A percentile compares a stretch with the other conserved stretches of the same genome.
Evolutionary conservation across 2,329 filamentous ascomycete species (phyloP).

Genomic region (Paramyrothecium sp.): DNA sequence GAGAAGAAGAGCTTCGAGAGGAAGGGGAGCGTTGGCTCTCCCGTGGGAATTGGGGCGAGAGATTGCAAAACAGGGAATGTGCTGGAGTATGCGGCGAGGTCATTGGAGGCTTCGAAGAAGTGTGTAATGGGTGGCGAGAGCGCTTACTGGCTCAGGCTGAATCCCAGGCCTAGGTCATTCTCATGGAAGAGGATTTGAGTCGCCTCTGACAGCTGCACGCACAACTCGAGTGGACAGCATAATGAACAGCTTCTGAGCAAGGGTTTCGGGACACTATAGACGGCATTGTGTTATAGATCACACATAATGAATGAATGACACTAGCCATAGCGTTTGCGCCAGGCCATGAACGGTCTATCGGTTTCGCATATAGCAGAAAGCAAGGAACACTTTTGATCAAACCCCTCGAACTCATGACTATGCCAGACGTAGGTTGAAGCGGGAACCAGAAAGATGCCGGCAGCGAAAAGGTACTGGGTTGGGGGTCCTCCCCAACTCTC

Average conservation of each 20-base stretch:
- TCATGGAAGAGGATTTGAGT: too few relatives aligned
- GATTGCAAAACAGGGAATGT: constrained; percentile 75
- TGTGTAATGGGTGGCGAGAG: constrained; percentile 81
- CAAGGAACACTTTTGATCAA: too few relatives aligned
- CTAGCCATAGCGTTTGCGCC: too few relatives aligned
- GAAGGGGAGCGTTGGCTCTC: constrained; percentile 81
- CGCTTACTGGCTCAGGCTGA: constrained; percentile 68
- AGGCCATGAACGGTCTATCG: too few relatives aligned
- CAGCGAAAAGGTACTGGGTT: too few relatives aligned
- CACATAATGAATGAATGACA: neutral
- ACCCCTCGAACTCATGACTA: too few relatives aligned
- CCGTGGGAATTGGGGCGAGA: constrained; percentile 78
- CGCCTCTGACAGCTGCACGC: neutral
- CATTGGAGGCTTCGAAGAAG: constrained; percentile 86
- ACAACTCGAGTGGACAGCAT: neutral
- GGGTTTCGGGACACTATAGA: neutral
- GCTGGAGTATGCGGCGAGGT: constrained; percentile 83
- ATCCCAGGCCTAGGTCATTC: constrained; percentile 29
- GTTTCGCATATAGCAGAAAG: too few relatives aligned
- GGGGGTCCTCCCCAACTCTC: too few relatives aligned
- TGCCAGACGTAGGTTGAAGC: too few relatives aligned
- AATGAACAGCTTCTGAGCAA: neutral
- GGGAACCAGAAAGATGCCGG: too few relatives aligned
- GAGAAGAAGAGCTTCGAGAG: constrained; percentile 79
- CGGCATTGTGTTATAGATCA: neutral